Evolutionary conservation across 1,284 basidiomycete species (phyloP).

Genomic region (Ustilago loliicola): DNA sequence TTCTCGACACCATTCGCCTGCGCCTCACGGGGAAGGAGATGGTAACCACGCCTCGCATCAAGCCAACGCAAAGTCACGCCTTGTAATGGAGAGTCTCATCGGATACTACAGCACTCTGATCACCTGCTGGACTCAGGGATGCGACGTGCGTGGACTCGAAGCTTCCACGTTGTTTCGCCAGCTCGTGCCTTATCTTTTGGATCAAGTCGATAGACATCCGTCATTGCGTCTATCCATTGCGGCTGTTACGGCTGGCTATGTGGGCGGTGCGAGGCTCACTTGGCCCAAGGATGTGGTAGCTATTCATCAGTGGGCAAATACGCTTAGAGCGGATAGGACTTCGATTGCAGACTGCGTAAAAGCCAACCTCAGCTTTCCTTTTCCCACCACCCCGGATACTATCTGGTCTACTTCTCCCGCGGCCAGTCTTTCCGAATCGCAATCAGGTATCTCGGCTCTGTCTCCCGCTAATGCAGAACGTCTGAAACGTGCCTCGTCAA

Average conservation of each 20-base stretch:
- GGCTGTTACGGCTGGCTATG: slow-evolving; percentile 43
- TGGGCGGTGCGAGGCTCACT: slow-evolving; percentile 37
- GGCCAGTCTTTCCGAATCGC: slow-evolving; percentile 19
- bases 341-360: slow-evolving; percentile 42
- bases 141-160: slow-evolving; percentile 44
- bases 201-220: slow-evolving; percentile 31
- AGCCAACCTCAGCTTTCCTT: slow-evolving; percentile 33
- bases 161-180: slow-evolving; percentile 34
- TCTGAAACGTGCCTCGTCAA: slow-evolving; percentile 23
- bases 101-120: slow-evolving; percentile 51
- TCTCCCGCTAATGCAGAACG: slow-evolving; percentile 41
- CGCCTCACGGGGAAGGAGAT: not conserved
- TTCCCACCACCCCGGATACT: slow-evolving; percentile 32
- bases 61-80: slow-evolving; percentile 25
- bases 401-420: slow-evolving; percentile 36
- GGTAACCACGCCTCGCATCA: not conserved
- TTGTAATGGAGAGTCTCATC: slow-evolving; percentile 46
- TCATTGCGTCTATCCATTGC: slow-evolving; percentile 41
- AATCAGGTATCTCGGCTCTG: slow-evolving; percentile 7
- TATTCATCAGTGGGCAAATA: slow-evolving; percentile 47
- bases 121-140: slow-evolving; percentile 46
- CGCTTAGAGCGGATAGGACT: slow-evolving; percentile 34
- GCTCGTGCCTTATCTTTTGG: slow-evolving; percentile 41
- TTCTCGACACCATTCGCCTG: slow-evolving; percentile 34
- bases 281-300: slow-evolving; percentile 49